These are phyloP conservation scores for Eleusine coracana DNA, from an alignment of 176 grass and related monocot genomes.

Conservation along the genomic window DNA sequence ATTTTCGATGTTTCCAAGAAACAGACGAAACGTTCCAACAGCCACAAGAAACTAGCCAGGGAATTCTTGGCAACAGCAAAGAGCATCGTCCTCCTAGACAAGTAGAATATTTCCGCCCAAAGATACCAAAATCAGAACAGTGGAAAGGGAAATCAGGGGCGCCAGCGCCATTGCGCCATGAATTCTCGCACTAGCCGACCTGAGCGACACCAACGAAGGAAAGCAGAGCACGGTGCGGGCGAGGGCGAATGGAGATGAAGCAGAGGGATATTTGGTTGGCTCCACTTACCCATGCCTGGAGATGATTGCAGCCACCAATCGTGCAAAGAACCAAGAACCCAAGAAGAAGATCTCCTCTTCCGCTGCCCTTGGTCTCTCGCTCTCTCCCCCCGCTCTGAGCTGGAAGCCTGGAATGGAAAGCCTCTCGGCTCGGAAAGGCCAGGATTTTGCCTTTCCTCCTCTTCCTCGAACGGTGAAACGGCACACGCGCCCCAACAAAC, in stretches of 20 bases:
- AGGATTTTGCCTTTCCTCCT: neutral
- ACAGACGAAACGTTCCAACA: neutral
- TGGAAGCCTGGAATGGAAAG: constrained; percentile 14
- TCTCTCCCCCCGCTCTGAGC: neutral
- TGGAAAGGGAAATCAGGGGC: neutral
- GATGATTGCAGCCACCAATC: neutral
- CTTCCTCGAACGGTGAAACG: constrained; percentile 26
- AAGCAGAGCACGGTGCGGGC: neutral
- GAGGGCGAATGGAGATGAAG: neutral
- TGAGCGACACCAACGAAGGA: neutral
- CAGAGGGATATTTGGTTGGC: neutral
- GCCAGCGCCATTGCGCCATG: neutral
- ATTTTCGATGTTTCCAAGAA: constrained; percentile 42
- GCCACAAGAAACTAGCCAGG: neutral
- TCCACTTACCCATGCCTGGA: constrained; percentile 33
- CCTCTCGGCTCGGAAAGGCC: constrained; percentile 24
- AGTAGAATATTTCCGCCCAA: neutral
- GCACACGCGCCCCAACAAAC: constrained; percentile 38
- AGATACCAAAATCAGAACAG: neutral
- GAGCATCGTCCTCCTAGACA: neutral
- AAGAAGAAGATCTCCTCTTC: no score
- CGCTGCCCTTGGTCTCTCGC: neutral
- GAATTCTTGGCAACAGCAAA: neutral
- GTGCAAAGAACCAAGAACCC: constrained; percentile 23
- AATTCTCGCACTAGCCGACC: neutral